Evolutionary conservation across 495 filamentous ascomycete species (phyloP), one percentile per base, ranked within the genome.

Genomic region (Peziza echinospora): DNA sequence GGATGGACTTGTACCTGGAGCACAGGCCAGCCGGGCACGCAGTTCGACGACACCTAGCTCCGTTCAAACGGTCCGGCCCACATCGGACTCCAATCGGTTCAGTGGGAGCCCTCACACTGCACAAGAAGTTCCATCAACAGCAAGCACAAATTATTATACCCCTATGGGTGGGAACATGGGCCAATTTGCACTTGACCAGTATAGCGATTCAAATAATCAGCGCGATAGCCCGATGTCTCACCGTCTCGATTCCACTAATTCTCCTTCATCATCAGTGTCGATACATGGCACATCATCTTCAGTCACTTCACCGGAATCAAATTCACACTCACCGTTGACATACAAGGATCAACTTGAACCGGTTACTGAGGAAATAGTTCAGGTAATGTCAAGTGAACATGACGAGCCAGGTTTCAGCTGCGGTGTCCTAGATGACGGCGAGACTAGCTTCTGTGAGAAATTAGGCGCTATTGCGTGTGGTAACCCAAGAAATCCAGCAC

Each of bases 271-370:
- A 1, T 77, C 73, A 21, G 71, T 67, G 47, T 67, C 65, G 17
- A 63, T 86, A 62, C 72, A 66, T 64, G 65, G 82, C 67, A 67
- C 30, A 13, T 13, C 13, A 13, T 37, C 89, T 5, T 85, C 73
- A 55, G 84, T 84, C 19, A 83, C 78, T n/a, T 80, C 76, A 13
- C 78, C 78, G 2, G 78, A 82, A 52, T 75, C 78, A 11, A 71
- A 37, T 37, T 37, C 30, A 37, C 30, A 37, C 19, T 37, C 30
- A 7, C 30, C 30, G 13, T 37, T 37, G 19, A 37, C 13, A 13
- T 37, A 37, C 30, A 37, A 37, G 19, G 71, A 73, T 50, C 74
- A 71, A 37, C 73, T 72, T 46, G 60, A 61, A 28, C 62, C 56
- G 21, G 56, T 53, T 39, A 49, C 50, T 19, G 60, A 59, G 43